Evolutionary conservation across 1,284 basidiomycete species (phyloP).

Genomic region (Ceratobasidium sp.): DNA sequence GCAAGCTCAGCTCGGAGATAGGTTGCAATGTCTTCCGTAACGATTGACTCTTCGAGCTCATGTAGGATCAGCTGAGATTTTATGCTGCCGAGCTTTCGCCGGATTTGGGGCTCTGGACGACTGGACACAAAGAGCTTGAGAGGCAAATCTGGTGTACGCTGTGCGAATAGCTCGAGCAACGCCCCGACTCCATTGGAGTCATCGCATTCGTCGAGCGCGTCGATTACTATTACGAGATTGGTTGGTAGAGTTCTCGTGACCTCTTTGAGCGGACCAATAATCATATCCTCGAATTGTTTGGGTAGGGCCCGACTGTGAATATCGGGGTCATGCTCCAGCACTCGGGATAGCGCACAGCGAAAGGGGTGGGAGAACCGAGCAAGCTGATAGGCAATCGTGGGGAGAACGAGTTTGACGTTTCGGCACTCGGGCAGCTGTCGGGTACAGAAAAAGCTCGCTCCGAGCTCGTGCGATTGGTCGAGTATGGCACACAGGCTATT

Average conservation of each 20-base stretch:
- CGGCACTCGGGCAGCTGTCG: constrained; percentile 1
- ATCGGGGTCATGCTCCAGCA: neutral
- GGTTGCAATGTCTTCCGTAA: neutral
- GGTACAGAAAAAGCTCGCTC: constrained; percentile 11
- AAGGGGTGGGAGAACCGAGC: neutral
- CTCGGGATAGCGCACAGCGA: neutral
- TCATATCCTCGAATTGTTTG: neutral
- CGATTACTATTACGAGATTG: neutral
- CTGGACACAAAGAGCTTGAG: neutral
- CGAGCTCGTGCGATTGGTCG: neutral
- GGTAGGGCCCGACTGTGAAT: neutral
- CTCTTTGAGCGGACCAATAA: neutral
- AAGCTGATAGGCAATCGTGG: constrained; percentile 2
- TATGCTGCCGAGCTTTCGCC: neutral
- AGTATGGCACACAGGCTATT: neutral
- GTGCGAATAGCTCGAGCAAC: neutral
- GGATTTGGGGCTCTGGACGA: neutral
- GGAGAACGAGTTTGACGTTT: neutral
- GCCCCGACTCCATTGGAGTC: neutral
- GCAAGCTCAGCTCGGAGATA: neutral
- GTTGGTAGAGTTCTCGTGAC: neutral
- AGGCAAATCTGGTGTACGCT: neutral
- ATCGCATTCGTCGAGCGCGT: neutral
- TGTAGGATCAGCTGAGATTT: neutral
- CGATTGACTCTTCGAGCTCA: neutral